Evolutionary conservation across 805 yeast species (phyloP).

Genomic region (Candida anglica): DNA sequence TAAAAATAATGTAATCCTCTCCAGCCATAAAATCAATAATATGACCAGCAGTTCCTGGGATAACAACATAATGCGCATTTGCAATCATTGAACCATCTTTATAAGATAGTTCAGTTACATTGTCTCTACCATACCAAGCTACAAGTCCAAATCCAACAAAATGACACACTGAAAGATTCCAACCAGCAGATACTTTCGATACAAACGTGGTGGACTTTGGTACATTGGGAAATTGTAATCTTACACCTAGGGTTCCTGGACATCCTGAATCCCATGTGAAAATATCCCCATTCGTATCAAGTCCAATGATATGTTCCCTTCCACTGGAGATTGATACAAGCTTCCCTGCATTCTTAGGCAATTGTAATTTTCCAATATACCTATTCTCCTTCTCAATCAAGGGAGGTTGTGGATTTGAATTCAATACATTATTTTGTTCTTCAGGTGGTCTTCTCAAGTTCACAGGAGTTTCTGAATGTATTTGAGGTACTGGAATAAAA

Average conservation of each 20-base stretch:
- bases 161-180: constrained; percentile 55
- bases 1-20: constrained; percentile 46
- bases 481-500: neutral
- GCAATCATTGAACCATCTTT: constrained; percentile 11
- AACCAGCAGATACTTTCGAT: constrained; percentile 57
- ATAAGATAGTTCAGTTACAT: constrained; percentile 14
- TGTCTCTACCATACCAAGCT: constrained; percentile 46
- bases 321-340: constrained; percentile 58
- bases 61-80: constrained; percentile 34
- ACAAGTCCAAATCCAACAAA: constrained; percentile 51
- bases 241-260: constrained; percentile 34
- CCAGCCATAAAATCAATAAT: constrained; percentile 56
- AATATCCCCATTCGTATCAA: constrained; percentile 45
- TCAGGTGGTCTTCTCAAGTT: constrained; percentile 21
- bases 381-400: constrained; percentile 16
- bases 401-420: neutral
- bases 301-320: constrained; percentile 58
- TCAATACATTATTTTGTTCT: constrained; percentile 4
- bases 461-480: constrained; percentile 10
- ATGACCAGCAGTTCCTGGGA: constrained; percentile 37
- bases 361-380: constrained; percentile 19
- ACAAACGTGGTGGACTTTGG: constrained; percentile 16
- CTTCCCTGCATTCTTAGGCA: constrained; percentile 17
- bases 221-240: constrained; percentile 33
- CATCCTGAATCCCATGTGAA: constrained; percentile 62